Percentiles rank a stretch among this genome's conserved stretches.
Evolutionary conservation across 108 stramenopile genomes (phyloP).

Genomic region (Discostella pseudostelligera): DNA sequence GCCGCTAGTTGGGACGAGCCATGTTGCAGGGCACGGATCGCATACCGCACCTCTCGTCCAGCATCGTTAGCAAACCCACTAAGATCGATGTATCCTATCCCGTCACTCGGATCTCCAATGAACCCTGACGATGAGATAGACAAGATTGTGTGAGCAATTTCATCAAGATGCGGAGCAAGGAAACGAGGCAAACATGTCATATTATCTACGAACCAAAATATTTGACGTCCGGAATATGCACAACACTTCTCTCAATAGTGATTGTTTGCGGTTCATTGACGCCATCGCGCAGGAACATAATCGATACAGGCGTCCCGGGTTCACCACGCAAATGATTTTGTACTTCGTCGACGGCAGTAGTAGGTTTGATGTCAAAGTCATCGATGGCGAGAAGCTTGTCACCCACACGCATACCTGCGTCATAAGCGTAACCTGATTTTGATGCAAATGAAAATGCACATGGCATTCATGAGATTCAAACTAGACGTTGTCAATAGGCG

Average conservation of each 20-base stretch:
- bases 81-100: constrained; percentile 91
- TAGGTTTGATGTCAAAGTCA: constrained; percentile 51
- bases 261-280: constrained; percentile 61
- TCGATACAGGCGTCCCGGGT: constrained; percentile 78
- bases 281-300: constrained; percentile 73
- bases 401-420: constrained; percentile 75
- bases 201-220: constrained; percentile 46
- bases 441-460: neutral
- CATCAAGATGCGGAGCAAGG: neutral
- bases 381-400: constrained; percentile 83
- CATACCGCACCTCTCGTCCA: constrained; percentile 79
- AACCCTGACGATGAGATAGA: constrained; percentile 52
- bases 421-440: constrained; percentile 61
- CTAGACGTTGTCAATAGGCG: neutral
- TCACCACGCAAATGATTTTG: constrained; percentile 85
- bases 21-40: constrained; percentile 69
- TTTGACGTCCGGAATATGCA: constrained; percentile 87
- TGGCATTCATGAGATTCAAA: neutral
- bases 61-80: constrained; percentile 88
- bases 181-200: too few species aligned
- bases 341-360: constrained; percentile 79
- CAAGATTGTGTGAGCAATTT: neutral
- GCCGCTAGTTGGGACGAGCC: constrained; percentile 57
- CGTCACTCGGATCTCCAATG: constrained; percentile 75
- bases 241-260: constrained; percentile 69